Percentiles rank a stretch among this genome's conserved stretches.
Conservation (phyloP, 176 grass and related monocot species). For the Avena atlantica region DNA sequence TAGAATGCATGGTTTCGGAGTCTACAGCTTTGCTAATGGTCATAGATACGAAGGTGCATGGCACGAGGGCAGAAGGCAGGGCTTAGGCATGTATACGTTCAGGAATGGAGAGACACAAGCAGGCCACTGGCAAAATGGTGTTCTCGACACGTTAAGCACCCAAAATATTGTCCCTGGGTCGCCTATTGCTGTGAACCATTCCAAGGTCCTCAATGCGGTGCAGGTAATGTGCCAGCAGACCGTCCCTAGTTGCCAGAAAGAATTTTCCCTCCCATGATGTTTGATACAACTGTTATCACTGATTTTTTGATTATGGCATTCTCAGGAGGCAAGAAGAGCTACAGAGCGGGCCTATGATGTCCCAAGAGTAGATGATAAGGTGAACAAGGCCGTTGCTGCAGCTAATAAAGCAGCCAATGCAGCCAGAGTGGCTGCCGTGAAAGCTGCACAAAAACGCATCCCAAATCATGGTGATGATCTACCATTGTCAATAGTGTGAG, state of each 20-base stretch:
- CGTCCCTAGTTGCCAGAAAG: conserved; percentile 11
- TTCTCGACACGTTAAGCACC: conserved; percentile 82
- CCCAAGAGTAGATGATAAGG: conserved; percentile 86
- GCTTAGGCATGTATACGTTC: conserved; percentile 98
- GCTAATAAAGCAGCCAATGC: conserved; percentile 99
- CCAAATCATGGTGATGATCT: conserved; percentile 58
- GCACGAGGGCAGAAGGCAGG: conserved; percentile 96
- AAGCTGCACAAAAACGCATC: conserved; percentile 85
- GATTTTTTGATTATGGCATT: conserved; percentile 41
- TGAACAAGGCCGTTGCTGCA: conserved; percentile 77
- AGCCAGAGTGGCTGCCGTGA: conserved; percentile 88
- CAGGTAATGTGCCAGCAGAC: conserved; percentile 62
- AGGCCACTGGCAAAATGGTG: conserved; percentile 96
- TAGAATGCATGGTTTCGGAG: conserved; percentile 97
- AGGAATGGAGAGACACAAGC: conserved; percentile 96
- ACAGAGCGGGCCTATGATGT: conserved; percentile 81
- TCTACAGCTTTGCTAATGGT: conserved; percentile 96
- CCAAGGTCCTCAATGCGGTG: conserved; percentile 90
- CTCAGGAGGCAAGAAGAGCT: conserved; percentile 94
- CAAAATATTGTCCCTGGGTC: conserved; percentile 75
- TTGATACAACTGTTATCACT: conserved; percentile 20
- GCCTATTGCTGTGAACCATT: conserved; percentile 82
- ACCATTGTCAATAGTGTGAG: conserved; percentile 71
- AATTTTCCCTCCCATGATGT: background rate
- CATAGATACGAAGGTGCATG: conserved; percentile 97